Base-by-base conservation (phyloP, 805 yeast species). In the Debaryomyces castellii region DNA sequence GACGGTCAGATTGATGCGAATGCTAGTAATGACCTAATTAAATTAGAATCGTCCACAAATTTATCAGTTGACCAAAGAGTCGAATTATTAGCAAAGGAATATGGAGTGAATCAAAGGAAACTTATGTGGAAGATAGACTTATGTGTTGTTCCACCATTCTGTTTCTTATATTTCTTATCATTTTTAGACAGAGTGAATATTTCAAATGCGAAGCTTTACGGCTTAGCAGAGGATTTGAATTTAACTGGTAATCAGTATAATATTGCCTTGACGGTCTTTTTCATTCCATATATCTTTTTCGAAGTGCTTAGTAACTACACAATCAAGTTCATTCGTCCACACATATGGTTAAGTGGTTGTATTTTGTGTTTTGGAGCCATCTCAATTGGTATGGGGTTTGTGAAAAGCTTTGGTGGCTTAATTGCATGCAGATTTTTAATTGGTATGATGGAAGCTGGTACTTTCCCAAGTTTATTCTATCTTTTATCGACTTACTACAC, bases 121-220 rank as follows among this genome's bases (percentile, higher is more conserved):
- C 64, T 87, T 22, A 78, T 80, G 80, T 69, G 80, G 74, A 86
- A 85, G 55, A 70, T 83, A 25, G 92, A 87, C 56, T 43, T 80
- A 1, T 79, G 87, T 49, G 82, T 87, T 33, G 83, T 87, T 23
- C 89, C 91, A 4, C 82, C 89, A n/a, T 84, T 88, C 52, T 81
- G 89, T 57, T 57, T 87, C 23, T 70, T 88, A 38, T 88, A 88
- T 58, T 80, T 88, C 62, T 74, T 87, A 50, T 84, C 92, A 1
- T 88, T 87, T 58, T 67, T 88, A 57, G 95, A 88, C 62, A 74
- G 95, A 62, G 91, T 87, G 47, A 88, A 88, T 62, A 85, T 88
- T 50, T 81, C 91, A 24, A 87, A 88, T 63, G 95, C 96, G 6
- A 81, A 81, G 48, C 77, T 84, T 45, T 87, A 86, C 58, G 89